Base-by-base conservation (phyloP, 768 basidiomycete species). In the Russula sp. region DNA sequence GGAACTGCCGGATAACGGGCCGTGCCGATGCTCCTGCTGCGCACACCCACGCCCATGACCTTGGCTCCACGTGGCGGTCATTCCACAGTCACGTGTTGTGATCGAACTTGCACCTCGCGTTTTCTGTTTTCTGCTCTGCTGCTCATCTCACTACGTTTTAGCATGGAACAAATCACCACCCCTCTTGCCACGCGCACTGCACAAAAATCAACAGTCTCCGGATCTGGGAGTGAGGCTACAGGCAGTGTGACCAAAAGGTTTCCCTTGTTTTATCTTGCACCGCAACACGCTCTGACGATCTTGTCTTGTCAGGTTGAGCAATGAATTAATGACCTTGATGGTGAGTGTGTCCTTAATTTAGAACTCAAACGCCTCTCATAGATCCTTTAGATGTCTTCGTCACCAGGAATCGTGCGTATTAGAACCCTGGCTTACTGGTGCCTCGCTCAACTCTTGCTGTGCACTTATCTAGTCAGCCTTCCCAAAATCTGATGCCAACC, bases 311-410 rank as follows among this genome's bases (percentile, higher is more conserved):
- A 89, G 91, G 55, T 80, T 94, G 65, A 84, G 84, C 68, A 92
- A 81, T 69, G 91, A 94, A 76, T 82, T 94, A 31, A 93, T 94
- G 91, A 85, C 86, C 22, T 78, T 94, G 60, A 91, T 94, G 91
- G 91, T 91, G 63, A 66, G 86, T 68, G 42, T 32, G 22, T 35
- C 40, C n/a, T 42, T 48, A 31, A 22, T 53, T 44, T 32, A 31
- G n/a, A 22, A 44, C 14, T 9, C 14, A 2, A 9, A 8, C 22
- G 16, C 47, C 52, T 57, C 60, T 40, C 22, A 54, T 39, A 14
- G 11, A 14, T 67, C 35, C 22, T 55, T 2, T 63, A 93, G 91
- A 92, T 92, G 90, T 88, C 90, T 61, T 84, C 88, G 48, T 89
- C 89, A n/a, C 87, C 90, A 51, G 91, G 90, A 62, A 91, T 92